Conservation (phyloP, 2,329 filamentous ascomycete genomes). For the Piedraia hortae region DNA sequence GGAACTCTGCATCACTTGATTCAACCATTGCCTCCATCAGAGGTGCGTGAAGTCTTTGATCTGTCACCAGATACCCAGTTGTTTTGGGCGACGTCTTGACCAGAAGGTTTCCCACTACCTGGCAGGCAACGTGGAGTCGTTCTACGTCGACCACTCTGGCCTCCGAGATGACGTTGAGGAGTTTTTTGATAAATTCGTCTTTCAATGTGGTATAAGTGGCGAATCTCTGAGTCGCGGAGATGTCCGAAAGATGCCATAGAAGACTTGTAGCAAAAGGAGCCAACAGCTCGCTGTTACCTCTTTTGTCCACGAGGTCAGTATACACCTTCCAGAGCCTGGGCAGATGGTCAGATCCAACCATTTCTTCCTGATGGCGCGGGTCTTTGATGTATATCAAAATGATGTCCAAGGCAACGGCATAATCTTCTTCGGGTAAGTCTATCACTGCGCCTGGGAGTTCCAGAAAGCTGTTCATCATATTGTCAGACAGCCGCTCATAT, state of each 20-base stretch:
- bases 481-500: slow-evolving; percentile 2
- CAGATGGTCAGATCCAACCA: slow-evolving; percentile 3
- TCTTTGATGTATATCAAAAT: slow-evolving; percentile 7
- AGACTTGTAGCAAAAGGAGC: slow-evolving; percentile 7
- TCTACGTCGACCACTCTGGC: neutral
- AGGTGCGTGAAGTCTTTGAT: slow-evolving; percentile 1
- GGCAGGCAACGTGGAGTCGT: slow-evolving; percentile 6
- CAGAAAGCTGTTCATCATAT: slow-evolving; percentile 3
- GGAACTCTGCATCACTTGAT: slow-evolving; percentile 4
- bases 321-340: slow-evolving; percentile 6
- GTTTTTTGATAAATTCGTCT: slow-evolving; percentile 1
- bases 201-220: slow-evolving; percentile 2
- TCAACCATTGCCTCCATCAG: slow-evolving; percentile 1
- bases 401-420: slow-evolving; percentile 6
- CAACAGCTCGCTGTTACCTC: slow-evolving; percentile 3
- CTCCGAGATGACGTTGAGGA: slow-evolving; percentile 2
- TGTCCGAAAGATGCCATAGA: slow-evolving; percentile 10
- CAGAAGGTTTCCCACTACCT: slow-evolving; percentile 10
- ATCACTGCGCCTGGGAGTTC: slow-evolving; percentile 2
- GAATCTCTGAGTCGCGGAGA: slow-evolving; percentile 7
- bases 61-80: slow-evolving; percentile 3
- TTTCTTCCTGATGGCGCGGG: slow-evolving; percentile 5
- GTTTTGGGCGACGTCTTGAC: slow-evolving; percentile 3
- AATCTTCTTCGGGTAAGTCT: slow-evolving; percentile 7
- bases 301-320: slow-evolving; percentile 1